Conservation (phyloP, 176 grass and related monocot genomes). For the Thalia dealbata region DNA sequence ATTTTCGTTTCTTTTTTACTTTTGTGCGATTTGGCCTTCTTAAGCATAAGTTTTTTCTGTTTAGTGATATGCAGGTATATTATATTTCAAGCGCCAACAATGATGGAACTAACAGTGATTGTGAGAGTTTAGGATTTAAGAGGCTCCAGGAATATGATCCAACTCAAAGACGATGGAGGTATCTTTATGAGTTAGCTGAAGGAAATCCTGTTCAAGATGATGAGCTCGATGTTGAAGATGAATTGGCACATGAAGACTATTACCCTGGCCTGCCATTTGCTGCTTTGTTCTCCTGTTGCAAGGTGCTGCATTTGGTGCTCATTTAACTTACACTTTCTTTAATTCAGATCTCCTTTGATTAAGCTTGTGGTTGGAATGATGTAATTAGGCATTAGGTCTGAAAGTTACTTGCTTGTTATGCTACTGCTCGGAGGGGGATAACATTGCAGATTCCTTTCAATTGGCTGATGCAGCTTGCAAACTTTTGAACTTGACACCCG, state of each 20-base stretch:
- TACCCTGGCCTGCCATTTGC: slow-evolving; percentile 19
- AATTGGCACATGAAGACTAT: slow-evolving; percentile 16
- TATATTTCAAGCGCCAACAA: slow-evolving; percentile 59
- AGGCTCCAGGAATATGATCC: slow-evolving; percentile 74
- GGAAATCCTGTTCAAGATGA: slow-evolving; percentile 9
- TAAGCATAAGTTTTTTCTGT: slow-evolving; percentile 11
- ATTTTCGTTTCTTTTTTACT: neutral
- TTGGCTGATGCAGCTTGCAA: slow-evolving; percentile 64
- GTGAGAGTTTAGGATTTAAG: slow-evolving; percentile 71
- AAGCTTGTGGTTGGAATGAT: neutral
- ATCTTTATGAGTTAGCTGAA: slow-evolving; percentile 44
- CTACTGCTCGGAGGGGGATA: slow-evolving; percentile 96
- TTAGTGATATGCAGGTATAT: slow-evolving; percentile 69
- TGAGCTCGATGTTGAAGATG: neutral
- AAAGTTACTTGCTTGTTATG: slow-evolving; percentile 79
- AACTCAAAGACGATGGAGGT: slow-evolving; percentile 50
- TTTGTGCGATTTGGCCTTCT: neutral
- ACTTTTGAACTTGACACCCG: slow-evolving; percentile 43
- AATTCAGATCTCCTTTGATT: neutral
- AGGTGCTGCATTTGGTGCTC: slow-evolving; percentile 3
- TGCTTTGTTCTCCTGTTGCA: slow-evolving; percentile 23
- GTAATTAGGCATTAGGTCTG: slow-evolving; percentile 55
- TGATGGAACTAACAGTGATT: slow-evolving; percentile 65
- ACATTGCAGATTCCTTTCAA: slow-evolving; percentile 86
- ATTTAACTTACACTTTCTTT: neutral